Evolutionary conservation across 768 basidiomycete genomes (phyloP), one percentile per base, ranked within the genome.

Genomic region (Mycena venus): DNA sequence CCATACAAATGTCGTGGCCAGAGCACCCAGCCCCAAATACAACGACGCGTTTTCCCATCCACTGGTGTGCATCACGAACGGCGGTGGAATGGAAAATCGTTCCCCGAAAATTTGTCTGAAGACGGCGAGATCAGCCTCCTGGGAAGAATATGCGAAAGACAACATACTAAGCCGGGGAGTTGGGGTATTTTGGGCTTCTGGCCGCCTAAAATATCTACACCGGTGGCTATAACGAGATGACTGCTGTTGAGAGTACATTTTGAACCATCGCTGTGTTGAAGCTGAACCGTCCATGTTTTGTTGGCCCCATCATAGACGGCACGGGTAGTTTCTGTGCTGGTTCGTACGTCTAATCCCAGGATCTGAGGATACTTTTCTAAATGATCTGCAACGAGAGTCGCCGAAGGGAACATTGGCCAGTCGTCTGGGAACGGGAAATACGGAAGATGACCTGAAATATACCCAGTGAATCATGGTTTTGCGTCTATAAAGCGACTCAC

Each of bases 21-120:
- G 63, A 65, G 44, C 63, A 65, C 19, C 44, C 42, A n/a, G 63
- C 63, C 32, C 63, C 63, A 23, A 65, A 51, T 14, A 65, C 63
- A 32, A 65, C 63, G 21, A 65, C 63, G 31, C 63, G 63, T 36
- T 65, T 65, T n/a, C 63, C 63, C 3, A 51, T n/a, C 63, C 63
- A 65, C 7, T 65, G 27, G 31, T 10, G 29, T 6, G 29, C 27
- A 23, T 51, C 27, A 9, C 63, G 63, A 23, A 65, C 32, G n/a
- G 44, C 27, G 4, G 63, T 65, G 17, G 63, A 65, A 23, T 65
- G 63, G 19, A 65, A 19, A 9, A 21, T 19, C 19, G 3, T 11
- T 32, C 63, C 63, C 44, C 15, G 44, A 34, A 51, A 65, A 29
- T 34, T 44, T 2, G 12, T 11, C 63, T 65, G 29, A 12, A 0